Conservation (phyloP, 2,329 filamentous ascomycete genomes). For the Penicillium glabrum region DNA sequence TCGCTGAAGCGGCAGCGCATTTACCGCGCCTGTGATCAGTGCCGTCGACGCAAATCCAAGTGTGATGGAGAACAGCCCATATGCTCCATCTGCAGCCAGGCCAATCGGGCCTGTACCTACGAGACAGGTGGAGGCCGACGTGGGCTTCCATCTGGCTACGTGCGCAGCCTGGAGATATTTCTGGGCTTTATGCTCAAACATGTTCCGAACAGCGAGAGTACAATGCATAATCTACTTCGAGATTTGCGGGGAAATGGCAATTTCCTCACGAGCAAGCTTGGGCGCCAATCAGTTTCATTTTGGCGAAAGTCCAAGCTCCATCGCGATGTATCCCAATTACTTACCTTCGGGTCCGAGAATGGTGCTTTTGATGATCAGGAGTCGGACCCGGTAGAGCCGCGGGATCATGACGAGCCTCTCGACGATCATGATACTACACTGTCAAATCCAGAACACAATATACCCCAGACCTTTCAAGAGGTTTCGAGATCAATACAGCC, state of each 20-base stretch:
- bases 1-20: conserved; percentile 20
- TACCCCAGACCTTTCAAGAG: neutral
- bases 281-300: neutral
- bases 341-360: conserved; percentile 5
- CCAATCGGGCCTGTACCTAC: conserved; percentile 19
- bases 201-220: conserved; percentile 55
- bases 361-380: conserved; percentile 7
- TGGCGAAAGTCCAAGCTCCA: conserved; percentile 16
- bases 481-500: neutral
- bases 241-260: conserved; percentile 9
- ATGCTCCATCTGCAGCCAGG: conserved; percentile 60
- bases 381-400: conserved; percentile 5
- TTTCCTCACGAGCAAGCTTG: conserved; percentile 10
- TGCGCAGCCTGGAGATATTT: conserved; percentile 66
- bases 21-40: conserved; percentile 65
- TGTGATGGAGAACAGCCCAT: conserved; percentile 67
- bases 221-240: conserved; percentile 34
- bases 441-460: neutral
- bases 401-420: conserved; percentile 4
- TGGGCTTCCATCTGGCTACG: conserved; percentile 73
- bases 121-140: conserved; percentile 47
- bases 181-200: conserved; percentile 64
- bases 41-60: conserved; percentile 63
- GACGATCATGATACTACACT: neutral
- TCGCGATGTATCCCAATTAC: conserved; percentile 8